phyloP scores from a whole-genome alignment of 2,329 filamentous ascomycete species.

The Mollisia scopiformis region DNA sequence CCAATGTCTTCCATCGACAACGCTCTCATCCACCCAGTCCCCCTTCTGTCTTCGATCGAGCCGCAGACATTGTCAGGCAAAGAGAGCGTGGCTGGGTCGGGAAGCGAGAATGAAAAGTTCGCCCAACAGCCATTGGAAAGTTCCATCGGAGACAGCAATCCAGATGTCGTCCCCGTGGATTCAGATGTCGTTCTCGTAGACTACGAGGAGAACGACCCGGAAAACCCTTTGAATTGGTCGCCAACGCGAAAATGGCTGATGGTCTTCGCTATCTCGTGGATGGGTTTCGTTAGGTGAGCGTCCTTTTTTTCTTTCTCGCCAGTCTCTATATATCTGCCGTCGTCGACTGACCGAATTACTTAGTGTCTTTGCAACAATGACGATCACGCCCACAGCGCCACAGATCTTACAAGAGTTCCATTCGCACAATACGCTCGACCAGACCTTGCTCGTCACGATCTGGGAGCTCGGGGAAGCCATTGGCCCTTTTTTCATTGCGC shows the following conservation, averaged over 20 bases:
- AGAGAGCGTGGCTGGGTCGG: no score
- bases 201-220: constrained; percentile 39
- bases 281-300: constrained; percentile 58
- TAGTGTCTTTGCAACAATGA: constrained; percentile 61
- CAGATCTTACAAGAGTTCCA: constrained; percentile 53
- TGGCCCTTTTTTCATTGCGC: constrained; percentile 48
- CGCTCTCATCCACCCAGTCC: no score
- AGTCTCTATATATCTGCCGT: neutral
- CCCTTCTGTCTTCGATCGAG: no score
- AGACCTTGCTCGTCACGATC: constrained; percentile 51
- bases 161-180: no score
- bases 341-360: neutral
- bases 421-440: constrained; percentile 48
- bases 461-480: constrained; percentile 52
- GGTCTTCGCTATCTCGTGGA: constrained; percentile 55
- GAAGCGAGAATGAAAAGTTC: no score
- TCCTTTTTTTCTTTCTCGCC: neutral
- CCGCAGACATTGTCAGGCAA: no score
- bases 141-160: no score
- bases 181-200: no score
- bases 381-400: constrained; percentile 55
- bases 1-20: no score
- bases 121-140: no score
- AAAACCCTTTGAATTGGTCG: constrained; percentile 59
- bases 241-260: constrained; percentile 54